Conservation (phyloP, 1,284 basidiomycete species). For the Chalciporus sp. region DNA sequence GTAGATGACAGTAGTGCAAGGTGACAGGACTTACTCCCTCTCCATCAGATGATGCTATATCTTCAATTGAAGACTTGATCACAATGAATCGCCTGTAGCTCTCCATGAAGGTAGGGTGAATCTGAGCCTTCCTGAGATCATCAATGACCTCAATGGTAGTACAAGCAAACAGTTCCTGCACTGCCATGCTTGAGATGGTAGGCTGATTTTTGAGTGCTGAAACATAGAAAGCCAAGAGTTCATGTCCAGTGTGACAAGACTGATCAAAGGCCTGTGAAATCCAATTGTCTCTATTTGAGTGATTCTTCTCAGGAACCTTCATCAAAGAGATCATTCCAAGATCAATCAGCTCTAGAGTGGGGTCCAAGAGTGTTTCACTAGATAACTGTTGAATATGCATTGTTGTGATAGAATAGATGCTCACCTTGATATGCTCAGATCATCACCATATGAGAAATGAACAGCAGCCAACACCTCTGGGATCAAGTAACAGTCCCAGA, state of each 20-base stretch:
- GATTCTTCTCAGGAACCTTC: slow-evolving; percentile 18
- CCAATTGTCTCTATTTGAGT: slow-evolving; percentile 18
- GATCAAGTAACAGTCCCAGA: slow-evolving; percentile 66
- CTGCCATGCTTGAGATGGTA: slow-evolving; percentile 13
- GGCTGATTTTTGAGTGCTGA: slow-evolving; percentile 12
- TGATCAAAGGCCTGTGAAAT: slow-evolving; percentile 19
- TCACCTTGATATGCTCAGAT: slow-evolving; percentile 31
- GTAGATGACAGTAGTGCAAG: background rate
- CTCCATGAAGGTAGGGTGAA: slow-evolving; percentile 58
- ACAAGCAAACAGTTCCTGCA: slow-evolving; percentile 19
- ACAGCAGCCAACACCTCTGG: slow-evolving; percentile 59
- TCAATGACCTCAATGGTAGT: slow-evolving; percentile 26
- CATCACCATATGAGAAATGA: slow-evolving; percentile 25
- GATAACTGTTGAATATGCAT: background rate
- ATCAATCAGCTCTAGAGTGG: slow-evolving; percentile 26
- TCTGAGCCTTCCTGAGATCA: slow-evolving; percentile 31
- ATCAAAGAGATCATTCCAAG: slow-evolving; percentile 25
- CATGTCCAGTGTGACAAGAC: slow-evolving; percentile 2
- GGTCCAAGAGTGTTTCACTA: slow-evolving; percentile 22
- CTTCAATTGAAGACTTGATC: slow-evolving; percentile 42
- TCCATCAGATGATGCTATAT: slow-evolving; percentile 26
- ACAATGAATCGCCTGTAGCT: slow-evolving; percentile 64
- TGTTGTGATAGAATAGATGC: slow-evolving; percentile 14
- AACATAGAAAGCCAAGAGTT: slow-evolving; percentile 22
- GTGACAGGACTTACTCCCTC: slow-evolving; percentile 36